Conservation (phyloP, 345 rosid genomes). For the Diplotaxis tenuifolia region DNA sequence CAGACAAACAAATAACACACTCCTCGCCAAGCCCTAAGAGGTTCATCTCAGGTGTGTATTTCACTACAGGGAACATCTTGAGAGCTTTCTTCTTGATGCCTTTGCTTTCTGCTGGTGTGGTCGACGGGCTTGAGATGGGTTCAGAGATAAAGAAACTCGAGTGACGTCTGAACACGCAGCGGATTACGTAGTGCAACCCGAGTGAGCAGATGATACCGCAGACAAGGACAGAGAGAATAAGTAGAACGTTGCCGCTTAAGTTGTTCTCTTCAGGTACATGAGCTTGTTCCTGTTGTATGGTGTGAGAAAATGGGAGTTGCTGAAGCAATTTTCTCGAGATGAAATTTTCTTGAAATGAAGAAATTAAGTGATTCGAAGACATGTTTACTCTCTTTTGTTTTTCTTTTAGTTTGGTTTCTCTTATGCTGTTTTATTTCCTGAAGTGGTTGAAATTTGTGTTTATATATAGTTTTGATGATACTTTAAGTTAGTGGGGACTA, state of each 20-base stretch:
- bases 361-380: conserved; percentile 22
- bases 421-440: conserved; percentile 19
- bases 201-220: conserved; percentile 56
- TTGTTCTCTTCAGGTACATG: conserved; percentile 25
- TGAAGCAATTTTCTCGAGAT: conserved; percentile 42
- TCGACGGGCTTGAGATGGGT: conserved; percentile 29
- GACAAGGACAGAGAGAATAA: conserved; percentile 49
- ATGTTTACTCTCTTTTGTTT: conserved; percentile 16
- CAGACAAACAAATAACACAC: conserved; percentile 62
- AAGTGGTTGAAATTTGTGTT: conserved; percentile 20
- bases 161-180: conserved; percentile 52
- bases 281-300: conserved; percentile 26
- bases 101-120: conserved; percentile 25
- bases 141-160: conserved; percentile 41
- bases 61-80: conserved; percentile 47
- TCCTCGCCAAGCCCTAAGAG: conserved; percentile 49
- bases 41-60: conserved; percentile 43
- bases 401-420: background rate
- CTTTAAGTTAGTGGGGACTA: conserved; percentile 21
- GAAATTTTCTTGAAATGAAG: conserved; percentile 33
- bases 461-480: conserved; percentile 31
- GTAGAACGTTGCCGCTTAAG: conserved; percentile 44
- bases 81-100: conserved; percentile 51
- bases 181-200: conserved; percentile 49
- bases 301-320: conserved; percentile 33